These are phyloP conservation scores for Aspergillus sp. DNA, from an alignment of 2,329 filamentous ascomycete species.

Conservation along the genomic window DNA sequence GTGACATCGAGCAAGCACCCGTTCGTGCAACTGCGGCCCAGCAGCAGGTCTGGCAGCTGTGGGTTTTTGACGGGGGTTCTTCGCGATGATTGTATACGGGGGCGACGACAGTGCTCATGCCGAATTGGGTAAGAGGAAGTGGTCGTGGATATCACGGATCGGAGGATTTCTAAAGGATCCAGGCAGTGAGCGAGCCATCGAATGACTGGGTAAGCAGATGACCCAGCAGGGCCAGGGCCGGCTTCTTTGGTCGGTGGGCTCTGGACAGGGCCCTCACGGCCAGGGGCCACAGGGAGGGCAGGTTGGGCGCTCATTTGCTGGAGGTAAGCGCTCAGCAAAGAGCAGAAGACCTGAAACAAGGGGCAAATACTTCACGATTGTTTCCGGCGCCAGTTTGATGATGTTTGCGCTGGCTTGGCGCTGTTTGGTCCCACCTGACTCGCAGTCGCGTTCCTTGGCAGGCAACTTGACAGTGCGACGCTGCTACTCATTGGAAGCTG, in stretches of 20 bases:
- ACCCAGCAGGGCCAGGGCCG: not conserved
- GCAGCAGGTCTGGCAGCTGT: not conserved
- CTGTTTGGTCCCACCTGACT: slow-evolving; percentile 13
- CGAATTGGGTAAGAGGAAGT: not conserved
- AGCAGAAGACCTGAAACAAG: slow-evolving; percentile 34
- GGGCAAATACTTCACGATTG: slow-evolving; percentile 35
- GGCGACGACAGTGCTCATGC: not conserved
- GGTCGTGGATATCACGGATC: not conserved
- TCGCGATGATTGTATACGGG: not conserved
- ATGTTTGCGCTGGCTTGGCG: slow-evolving; percentile 26
- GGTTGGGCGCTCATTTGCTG: slow-evolving; percentile 21
- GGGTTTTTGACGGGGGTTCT: not conserved
- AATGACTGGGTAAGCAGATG: slow-evolving; percentile 1
- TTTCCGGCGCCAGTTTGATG: slow-evolving; percentile 36
- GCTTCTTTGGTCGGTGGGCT: not conserved
- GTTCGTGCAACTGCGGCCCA: slow-evolving; percentile 1
- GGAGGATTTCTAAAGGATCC: slow-evolving; percentile 3
- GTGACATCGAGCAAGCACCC: not conserved
- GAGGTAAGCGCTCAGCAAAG: slow-evolving; percentile 32
- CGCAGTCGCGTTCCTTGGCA: not conserved
- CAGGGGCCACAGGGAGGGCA: slow-evolving; percentile 5
- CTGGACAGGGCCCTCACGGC: not conserved
- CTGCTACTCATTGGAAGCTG: not conserved
- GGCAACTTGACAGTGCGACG: not conserved
- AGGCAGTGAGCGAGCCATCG: not conserved